These are phyloP conservation scores for Fusarium sp. DNA, from an alignment of 2,329 filamentous ascomycete species.

Conservation along the genomic window DNA sequence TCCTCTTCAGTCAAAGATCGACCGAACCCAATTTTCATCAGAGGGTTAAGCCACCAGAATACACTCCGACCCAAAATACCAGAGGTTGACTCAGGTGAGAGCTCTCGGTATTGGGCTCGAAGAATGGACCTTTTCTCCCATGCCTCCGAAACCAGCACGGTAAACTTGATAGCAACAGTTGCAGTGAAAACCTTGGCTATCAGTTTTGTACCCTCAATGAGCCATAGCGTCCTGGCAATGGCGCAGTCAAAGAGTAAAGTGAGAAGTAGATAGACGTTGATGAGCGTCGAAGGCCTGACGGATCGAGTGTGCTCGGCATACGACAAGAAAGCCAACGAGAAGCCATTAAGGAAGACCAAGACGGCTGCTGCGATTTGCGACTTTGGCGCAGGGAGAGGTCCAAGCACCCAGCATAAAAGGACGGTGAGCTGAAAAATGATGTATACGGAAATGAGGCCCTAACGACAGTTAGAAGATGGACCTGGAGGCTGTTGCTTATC, in stretches of 20 bases:
- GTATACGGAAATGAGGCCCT: conserved; percentile 14
- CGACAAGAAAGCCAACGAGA: conserved; percentile 11
- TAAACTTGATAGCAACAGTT: conserved; percentile 5
- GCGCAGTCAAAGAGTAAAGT: conserved; percentile 13
- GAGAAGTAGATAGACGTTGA: conserved; percentile 23
- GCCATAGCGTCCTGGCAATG: conserved; percentile 13
- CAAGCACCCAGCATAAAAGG: conserved; percentile 10
- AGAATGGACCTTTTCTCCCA: conserved; percentile 25
- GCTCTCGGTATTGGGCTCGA: conserved; percentile 9
- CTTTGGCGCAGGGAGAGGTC: not conserved
- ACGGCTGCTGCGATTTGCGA: conserved; percentile 13
- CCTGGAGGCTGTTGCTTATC: not conserved
- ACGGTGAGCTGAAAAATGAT: conserved; percentile 10
- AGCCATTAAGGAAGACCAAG: conserved; percentile 22
- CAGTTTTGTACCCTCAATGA: not conserved
- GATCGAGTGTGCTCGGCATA: conserved; percentile 26
- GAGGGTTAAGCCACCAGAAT: conserved; percentile 27
- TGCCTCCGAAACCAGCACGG: conserved; percentile 15
- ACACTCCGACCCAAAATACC: conserved; percentile 16
- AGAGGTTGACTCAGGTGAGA: conserved; percentile 21
- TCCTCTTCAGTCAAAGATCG: conserved; percentile 12
- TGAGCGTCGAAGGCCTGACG: conserved; percentile 20
- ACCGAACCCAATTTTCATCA: conserved; percentile 20
- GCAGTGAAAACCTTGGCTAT: conserved; percentile 11
- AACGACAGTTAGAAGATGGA: not conserved